phyloP scores from a whole-genome alignment of 202 grass and related monocot genomes.

The Schoenoplectus tabernaemontani region DNA sequence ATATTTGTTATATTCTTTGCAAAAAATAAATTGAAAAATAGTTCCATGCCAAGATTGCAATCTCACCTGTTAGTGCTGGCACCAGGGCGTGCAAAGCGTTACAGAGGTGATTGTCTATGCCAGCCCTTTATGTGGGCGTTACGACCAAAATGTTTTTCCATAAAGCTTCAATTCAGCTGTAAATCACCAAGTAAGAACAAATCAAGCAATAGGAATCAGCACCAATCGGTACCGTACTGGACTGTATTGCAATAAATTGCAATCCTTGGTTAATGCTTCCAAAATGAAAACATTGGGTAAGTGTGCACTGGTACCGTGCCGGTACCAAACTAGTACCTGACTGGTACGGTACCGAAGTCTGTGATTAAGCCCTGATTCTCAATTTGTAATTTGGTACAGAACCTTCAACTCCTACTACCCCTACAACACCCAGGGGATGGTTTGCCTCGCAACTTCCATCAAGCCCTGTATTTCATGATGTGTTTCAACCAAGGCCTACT shows the following conservation, averaged over 20 bases:
- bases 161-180: slow-evolving; percentile 8
- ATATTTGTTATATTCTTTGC: neutral
- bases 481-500: slow-evolving; percentile 73
- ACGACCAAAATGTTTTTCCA: slow-evolving; percentile 10
- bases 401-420: slow-evolving; percentile 37
- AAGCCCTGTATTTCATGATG: slow-evolving; percentile 72
- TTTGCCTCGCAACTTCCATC: slow-evolving; percentile 42
- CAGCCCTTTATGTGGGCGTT: slow-evolving; percentile 8
- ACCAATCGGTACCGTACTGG: neutral
- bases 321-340: neutral
- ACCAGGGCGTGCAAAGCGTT: slow-evolving; percentile 10
- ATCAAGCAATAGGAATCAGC: slow-evolving; percentile 6
- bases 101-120: slow-evolving; percentile 7
- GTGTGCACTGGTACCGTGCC: neutral
- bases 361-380: neutral
- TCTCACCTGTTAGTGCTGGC: slow-evolving; percentile 5
- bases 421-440: slow-evolving; percentile 27
- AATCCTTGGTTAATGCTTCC: slow-evolving; percentile 13
- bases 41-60: slow-evolving; percentile 16
- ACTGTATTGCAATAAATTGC: neutral
- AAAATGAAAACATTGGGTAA: neutral
- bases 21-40: slow-evolving; percentile 1
- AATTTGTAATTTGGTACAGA: slow-evolving; percentile 48
- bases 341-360: slow-evolving; percentile 1
- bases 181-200: slow-evolving; percentile 15